A percentile compares a stretch with the other conserved stretches of the same genome.
Evolutionary conservation across 768 basidiomycete genomes (phyloP).

Genomic region (Termitomyces sp.): DNA sequence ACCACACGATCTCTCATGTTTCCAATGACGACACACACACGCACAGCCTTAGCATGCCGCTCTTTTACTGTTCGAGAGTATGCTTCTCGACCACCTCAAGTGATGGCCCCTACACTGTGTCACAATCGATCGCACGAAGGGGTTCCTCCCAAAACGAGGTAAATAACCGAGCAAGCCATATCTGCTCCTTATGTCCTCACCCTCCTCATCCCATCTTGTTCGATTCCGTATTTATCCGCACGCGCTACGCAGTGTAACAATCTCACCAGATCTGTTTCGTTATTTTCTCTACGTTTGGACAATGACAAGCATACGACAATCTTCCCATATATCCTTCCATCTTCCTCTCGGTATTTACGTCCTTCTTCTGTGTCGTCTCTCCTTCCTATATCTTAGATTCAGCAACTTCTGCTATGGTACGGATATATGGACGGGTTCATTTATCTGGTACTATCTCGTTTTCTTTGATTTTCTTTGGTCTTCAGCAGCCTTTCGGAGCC

Average conservation of each 20-base stretch:
- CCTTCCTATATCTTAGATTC: background rate
- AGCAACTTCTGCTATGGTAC: conserved; percentile 5
- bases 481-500: background rate
- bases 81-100: conserved; percentile 1
- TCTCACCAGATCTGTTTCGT: conserved; percentile 18
- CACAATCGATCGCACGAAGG: background rate
- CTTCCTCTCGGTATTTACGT: conserved; percentile 1
- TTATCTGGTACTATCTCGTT: background rate
- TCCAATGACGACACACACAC: conserved; percentile 10
- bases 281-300: conserved; percentile 17
- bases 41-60: conserved; percentile 18
- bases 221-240: conserved; percentile 18
- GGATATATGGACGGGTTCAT: conserved; percentile 14
- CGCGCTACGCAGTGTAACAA: conserved; percentile 16
- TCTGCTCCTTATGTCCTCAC: background rate
- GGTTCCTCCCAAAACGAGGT: conserved; percentile 4
- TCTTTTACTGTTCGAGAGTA: conserved; percentile 13
- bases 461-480: background rate
- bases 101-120: background rate
- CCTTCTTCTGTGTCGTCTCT: background rate
- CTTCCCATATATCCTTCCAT: conserved; percentile 8
- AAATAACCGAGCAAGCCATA: conserved; percentile 3
- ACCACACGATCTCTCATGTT: conserved; percentile 12
- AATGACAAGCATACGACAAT: conserved; percentile 12
- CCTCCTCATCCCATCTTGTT: conserved; percentile 12